phyloP scores from a whole-genome alignment of 2,329 filamentous ascomycete species.

The Pleurostoma richardsiae region DNA sequence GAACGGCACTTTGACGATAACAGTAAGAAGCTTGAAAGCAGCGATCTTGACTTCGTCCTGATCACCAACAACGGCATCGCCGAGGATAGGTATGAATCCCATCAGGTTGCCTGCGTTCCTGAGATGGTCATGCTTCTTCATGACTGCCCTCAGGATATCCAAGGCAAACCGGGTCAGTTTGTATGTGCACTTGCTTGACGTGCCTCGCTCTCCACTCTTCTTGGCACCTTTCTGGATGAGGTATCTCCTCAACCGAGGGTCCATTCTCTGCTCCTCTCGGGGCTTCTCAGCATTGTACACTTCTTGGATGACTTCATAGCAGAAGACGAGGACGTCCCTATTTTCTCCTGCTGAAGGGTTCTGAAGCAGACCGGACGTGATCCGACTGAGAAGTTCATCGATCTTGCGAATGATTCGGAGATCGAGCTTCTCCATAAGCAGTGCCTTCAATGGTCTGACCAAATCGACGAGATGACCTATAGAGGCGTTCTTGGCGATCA shows the following conservation, averaged over 20 bases:
- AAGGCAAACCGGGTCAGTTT: slow-evolving; percentile 86
- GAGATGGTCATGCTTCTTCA: slow-evolving; percentile 79
- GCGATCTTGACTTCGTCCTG: slow-evolving; percentile 93
- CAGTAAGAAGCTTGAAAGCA: slow-evolving; percentile 76
- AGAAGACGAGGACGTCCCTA: slow-evolving; percentile 84
- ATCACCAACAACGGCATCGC: slow-evolving; percentile 75
- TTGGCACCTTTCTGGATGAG: slow-evolving; percentile 76
- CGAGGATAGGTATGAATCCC: slow-evolving; percentile 84
- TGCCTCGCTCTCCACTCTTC: slow-evolving; percentile 65
- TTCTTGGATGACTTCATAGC: slow-evolving; percentile 88
- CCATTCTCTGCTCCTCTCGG: slow-evolving; percentile 46
- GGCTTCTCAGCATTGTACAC: slow-evolving; percentile 64
- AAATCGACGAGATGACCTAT: slow-evolving; percentile 69
- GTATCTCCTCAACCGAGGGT: slow-evolving; percentile 65
- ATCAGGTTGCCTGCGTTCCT: slow-evolving; percentile 74
- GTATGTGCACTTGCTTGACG: slow-evolving; percentile 73
- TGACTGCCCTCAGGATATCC: slow-evolving; percentile 77
- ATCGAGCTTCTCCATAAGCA: slow-evolving; percentile 81
- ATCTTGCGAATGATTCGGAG: slow-evolving; percentile 82
- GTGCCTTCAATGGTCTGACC: slow-evolving; percentile 69
- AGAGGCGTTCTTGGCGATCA: slow-evolving; percentile 79
- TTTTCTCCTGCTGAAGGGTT: slow-evolving; percentile 70
- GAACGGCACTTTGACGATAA: slow-evolving; percentile 80
- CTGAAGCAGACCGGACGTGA: slow-evolving; percentile 75
- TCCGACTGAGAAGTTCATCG: slow-evolving; percentile 78